Evolutionary conservation across 139 green algal genomes (phyloP), one percentile per base, ranked within the genome.

Genomic region (Chlorella sp.): DNA sequence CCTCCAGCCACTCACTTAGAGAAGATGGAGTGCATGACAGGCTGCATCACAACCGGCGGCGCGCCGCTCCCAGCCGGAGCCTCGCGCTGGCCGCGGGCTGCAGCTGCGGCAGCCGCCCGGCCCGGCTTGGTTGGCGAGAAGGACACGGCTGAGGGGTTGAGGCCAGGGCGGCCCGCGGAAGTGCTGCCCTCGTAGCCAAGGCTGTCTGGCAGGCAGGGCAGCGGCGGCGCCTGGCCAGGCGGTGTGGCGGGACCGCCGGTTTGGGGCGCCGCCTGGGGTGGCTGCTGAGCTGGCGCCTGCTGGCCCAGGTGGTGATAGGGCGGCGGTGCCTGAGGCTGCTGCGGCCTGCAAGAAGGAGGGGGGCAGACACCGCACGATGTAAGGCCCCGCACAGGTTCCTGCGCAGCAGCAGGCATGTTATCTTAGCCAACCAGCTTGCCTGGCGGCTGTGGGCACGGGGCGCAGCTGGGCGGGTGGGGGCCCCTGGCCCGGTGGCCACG

Each of bases 101-200:
- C n/a, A 36, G 67, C 67, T 11, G 67, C 67, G 3, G 67, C 67
- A 48, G 67, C n/a, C 2, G 67, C 67, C 34, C 36, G 34, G 7
- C 34, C 34, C 14, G n/a, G 40, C 30, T 76, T 76, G 38, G 24
- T 54, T 40, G 70, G 70, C 3, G 38, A 56, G 70, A 76, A 76
- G 38, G 70, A n/a, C 30, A 40, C 40, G 9, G 77, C 77, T 11
- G 77, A 43, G 2, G 77, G 77, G 60, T 83, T 74, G 30, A 83
- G 77, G 19, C 14, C 60, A 7, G 43, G 38, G 30, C 36, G 58
- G 17, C 40, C 19, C 17, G 54, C 34, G 13, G 77, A 28, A 36
- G 40, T 1, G 72, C 72, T 48, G 28, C 56, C 72, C 7, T 8
- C 22, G 30, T 2, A 32, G 28, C 36, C 22, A 26, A 74, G 60